A percentile compares a stretch with the other conserved stretches of the same genome.
phyloP scores from a whole-genome alignment of 805 yeast species.

The Kodamaea restingae region DNA sequence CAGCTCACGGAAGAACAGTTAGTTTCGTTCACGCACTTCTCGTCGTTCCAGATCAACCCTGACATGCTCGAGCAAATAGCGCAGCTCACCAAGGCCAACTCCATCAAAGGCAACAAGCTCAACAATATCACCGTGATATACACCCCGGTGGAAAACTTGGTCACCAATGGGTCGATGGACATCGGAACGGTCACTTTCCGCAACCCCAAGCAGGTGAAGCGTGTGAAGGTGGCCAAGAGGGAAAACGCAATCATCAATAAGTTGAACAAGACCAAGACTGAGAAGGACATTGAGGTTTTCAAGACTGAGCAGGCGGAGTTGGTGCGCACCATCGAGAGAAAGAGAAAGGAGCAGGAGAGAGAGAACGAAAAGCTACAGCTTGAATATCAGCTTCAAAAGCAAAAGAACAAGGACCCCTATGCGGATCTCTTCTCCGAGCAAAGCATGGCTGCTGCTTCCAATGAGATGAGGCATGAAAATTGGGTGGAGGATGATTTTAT shows the following conservation, averaged over 20 bases:
- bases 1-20: conserved; percentile 49
- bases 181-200: conserved; percentile 76
- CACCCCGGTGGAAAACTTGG: conserved; percentile 71
- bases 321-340: conserved; percentile 32
- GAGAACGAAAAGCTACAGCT: conserved; percentile 30
- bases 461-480: conserved; percentile 47
- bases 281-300: conserved; percentile 46
- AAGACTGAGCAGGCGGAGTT: conserved; percentile 25
- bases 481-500: conserved; percentile 55
- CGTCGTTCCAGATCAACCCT: conserved; percentile 33
- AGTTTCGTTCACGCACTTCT: conserved; percentile 40
- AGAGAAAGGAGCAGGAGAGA: conserved; percentile 38
- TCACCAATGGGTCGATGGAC: conserved; percentile 67
- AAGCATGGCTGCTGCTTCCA: conserved; percentile 39
- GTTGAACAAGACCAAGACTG: conserved; percentile 61
- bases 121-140: conserved; percentile 63
- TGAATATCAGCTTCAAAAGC: conserved; percentile 37
- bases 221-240: conserved; percentile 49
- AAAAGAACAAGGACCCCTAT: conserved; percentile 28
- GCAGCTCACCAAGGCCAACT: conserved; percentile 73
- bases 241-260: conserved; percentile 59
- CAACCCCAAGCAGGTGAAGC: conserved; percentile 50
- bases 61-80: conserved; percentile 48
- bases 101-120: conserved; percentile 70
- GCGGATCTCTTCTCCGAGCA: conserved; percentile 49